These are phyloP conservation scores for Paramyrothecium roridum DNA, from an alignment of 2,329 filamentous ascomycete genomes.

Conservation along the genomic window DNA sequence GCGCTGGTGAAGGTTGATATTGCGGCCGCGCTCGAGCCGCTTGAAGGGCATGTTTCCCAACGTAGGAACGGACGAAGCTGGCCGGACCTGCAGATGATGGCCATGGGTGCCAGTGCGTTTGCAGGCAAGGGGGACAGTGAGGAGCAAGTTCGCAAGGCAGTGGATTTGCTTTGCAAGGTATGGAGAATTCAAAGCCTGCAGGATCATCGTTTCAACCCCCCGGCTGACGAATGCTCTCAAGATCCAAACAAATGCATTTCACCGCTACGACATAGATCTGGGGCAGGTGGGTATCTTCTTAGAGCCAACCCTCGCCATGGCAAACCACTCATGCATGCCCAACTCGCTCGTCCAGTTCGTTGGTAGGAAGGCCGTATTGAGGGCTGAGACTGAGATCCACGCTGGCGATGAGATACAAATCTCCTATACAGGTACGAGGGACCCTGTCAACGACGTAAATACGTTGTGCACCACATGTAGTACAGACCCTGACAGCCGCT, in stretches of 20 bases:
- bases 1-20: constrained; percentile 38
- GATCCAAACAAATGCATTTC: constrained; percentile 62
- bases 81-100: constrained; percentile 47
- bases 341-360: constrained; percentile 57
- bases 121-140: constrained; percentile 33
- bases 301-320: constrained; percentile 53
- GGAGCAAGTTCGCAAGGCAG: constrained; percentile 33
- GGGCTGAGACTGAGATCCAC: constrained; percentile 45
- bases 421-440: constrained; percentile 54
- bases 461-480: no score
- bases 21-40: constrained; percentile 26
- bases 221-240: constrained; percentile 19
- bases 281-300: constrained; percentile 54
- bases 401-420: constrained; percentile 57
- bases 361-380: constrained; percentile 47
- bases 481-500: background rate
- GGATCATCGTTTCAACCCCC: no score
- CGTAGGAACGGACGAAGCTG: constrained; percentile 35
- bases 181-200: no score
- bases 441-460: no score
- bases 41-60: constrained; percentile 45
- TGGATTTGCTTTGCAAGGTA: constrained; percentile 54
- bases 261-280: constrained; percentile 49
- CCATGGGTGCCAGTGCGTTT: constrained; percentile 38
- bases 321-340: constrained; percentile 61